Percentiles rank a stretch among this genome's conserved stretches.
These are phyloP conservation scores for Myriosclerotinia duriaeana DNA, from an alignment of 2,329 filamentous ascomycete genomes.

Conservation along the genomic window DNA sequence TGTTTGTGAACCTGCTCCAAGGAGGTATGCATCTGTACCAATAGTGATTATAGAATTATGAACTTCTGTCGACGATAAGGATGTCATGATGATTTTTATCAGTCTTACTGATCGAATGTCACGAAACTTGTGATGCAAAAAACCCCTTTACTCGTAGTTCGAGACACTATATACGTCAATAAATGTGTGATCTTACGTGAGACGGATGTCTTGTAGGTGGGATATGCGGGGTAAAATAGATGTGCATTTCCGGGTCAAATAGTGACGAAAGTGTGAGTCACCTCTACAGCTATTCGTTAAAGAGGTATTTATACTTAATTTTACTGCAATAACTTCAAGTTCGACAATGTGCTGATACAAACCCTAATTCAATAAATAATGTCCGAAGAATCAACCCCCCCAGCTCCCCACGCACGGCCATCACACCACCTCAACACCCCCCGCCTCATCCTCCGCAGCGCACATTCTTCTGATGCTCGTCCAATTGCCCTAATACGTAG, in stretches of 20 bases:
- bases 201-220: background rate
- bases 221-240: background rate
- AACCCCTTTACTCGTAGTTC: background rate
- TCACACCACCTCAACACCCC: constrained; percentile 22
- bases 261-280: background rate
- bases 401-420: constrained; percentile 21
- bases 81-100: background rate
- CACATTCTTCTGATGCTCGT: constrained; percentile 12
- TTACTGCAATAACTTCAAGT: background rate
- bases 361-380: background rate
- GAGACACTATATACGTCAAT: background rate
- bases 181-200: background rate
- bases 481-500: constrained; percentile 21
- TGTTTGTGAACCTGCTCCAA: background rate
- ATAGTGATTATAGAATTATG: background rate
- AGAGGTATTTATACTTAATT: background rate
- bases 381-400: constrained; percentile 7
- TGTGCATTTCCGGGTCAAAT: background rate
- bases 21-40: background rate
- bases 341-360: background rate
- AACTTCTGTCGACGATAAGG: background rate
- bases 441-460: constrained; percentile 26
- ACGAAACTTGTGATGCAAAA: background rate
- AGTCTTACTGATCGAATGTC: background rate
- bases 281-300: background rate